These are phyloP conservation scores for Albifimbria verrucaria DNA, from an alignment of 2,329 filamentous ascomycete genomes.

Conservation along the genomic window DNA sequence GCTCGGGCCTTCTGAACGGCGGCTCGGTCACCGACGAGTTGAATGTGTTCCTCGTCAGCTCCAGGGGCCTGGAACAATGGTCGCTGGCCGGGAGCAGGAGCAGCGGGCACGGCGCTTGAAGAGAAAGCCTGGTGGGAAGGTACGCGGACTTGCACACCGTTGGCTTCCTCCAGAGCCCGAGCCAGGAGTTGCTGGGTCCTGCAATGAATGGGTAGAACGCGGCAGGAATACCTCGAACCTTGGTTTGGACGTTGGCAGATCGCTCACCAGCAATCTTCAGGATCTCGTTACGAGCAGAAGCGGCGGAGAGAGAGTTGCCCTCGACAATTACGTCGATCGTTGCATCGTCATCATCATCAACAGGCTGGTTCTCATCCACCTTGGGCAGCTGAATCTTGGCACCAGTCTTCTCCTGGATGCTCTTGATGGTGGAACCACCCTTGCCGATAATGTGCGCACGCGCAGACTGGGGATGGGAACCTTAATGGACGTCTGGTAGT, in stretches of 20 bases:
- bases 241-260: conserved; percentile 75
- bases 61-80: conserved; percentile 69
- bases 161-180: conserved; percentile 69
- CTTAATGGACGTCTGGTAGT: conserved; percentile 52
- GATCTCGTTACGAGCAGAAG: conserved; percentile 79
- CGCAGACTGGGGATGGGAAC: conserved; percentile 81
- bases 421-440: conserved; percentile 84
- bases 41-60: conserved; percentile 71
- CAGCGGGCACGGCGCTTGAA: conserved; percentile 63
- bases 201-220: conserved; percentile 97
- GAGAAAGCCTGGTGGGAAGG: conserved; percentile 78
- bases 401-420: conserved; percentile 83
- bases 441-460: conserved; percentile 91
- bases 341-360: conserved; percentile 70
- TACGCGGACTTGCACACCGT: conserved; percentile 77
- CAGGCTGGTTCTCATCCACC: conserved; percentile 58
- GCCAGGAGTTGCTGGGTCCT: conserved; percentile 70
- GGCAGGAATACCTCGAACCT: conserved; percentile 78
- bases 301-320: conserved; percentile 84
- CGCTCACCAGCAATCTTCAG: conserved; percentile 84
- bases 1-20: conserved; percentile 77
- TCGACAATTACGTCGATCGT: conserved; percentile 85
- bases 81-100: conserved; percentile 58
- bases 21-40: conserved; percentile 78
- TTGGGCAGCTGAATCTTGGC: conserved; percentile 89